Conservation (phyloP, 148 eudicot genomes). For the Rhododendron henanense region DNA sequence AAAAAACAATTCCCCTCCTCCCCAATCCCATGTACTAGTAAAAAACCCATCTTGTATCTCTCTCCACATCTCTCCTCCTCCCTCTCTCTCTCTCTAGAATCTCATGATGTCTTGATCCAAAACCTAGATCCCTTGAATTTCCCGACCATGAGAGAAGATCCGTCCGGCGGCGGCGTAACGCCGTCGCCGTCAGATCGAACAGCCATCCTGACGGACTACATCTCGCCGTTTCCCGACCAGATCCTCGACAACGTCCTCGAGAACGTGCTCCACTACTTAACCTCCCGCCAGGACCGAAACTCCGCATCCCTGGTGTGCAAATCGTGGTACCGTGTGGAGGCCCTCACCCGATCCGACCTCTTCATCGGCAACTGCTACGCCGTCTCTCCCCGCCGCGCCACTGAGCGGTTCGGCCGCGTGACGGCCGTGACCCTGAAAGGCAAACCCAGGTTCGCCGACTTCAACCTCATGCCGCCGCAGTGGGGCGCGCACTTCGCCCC, state of each 20-base stretch:
- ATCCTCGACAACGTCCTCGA: constrained; percentile 78
- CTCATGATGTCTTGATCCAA: neutral
- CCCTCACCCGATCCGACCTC: constrained; percentile 63
- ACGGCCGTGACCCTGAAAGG: constrained; percentile 52
- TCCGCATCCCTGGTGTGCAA: constrained; percentile 59
- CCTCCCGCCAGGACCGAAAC: constrained; percentile 55
- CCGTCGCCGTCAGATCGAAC: constrained; percentile 13
- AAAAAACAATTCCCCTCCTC: neutral
- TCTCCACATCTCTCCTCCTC: neutral
- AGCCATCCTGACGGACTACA: constrained; percentile 12
- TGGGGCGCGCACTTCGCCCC: constrained; percentile 67
- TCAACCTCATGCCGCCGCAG: constrained; percentile 47
- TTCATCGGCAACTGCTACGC: constrained; percentile 76
- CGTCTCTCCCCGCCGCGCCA: constrained; percentile 42
- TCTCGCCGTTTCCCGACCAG: constrained; percentile 55
- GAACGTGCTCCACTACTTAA: constrained; percentile 57
- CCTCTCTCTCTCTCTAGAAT: constrained; percentile 1
- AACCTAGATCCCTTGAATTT: neutral
- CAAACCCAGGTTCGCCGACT: constrained; percentile 75
- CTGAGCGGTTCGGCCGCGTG: constrained; percentile 39
- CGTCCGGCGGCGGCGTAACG: neutral
- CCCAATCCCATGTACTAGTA: neutral
- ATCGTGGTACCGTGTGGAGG: constrained; percentile 68
- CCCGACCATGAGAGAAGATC: constrained; percentile 7
- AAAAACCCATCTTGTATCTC: neutral